These are phyloP conservation scores for Aureobasidium sp. DNA, from an alignment of 2,329 filamentous ascomycete species.

Conservation along the genomic window DNA sequence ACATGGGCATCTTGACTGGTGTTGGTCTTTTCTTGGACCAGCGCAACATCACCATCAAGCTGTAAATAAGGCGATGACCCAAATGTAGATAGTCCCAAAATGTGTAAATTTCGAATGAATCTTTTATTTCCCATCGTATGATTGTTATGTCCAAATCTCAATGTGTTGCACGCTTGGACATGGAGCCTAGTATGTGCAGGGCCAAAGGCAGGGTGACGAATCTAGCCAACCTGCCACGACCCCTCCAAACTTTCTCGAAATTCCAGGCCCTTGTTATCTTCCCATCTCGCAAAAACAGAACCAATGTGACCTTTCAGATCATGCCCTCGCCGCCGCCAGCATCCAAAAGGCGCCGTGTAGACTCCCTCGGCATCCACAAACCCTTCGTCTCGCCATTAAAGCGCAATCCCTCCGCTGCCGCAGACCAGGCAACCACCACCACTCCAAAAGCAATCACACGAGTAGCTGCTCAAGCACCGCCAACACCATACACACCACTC, in stretches of 20 bases:
- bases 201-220: not conserved
- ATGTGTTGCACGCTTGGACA: too few species aligned
- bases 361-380: constrained; percentile 53
- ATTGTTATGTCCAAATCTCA: too few species aligned
- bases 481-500: constrained; percentile 15
- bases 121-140: too few species aligned
- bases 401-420: constrained; percentile 21
- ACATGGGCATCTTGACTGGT: constrained; percentile 60
- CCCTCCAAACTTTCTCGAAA: not conserved
- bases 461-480: not conserved
- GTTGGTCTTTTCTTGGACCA: constrained; percentile 61
- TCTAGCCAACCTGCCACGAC: not conserved
- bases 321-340: constrained; percentile 13
- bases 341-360: constrained; percentile 57
- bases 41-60: constrained; percentile 62
- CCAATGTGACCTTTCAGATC: not conserved
- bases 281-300: not conserved
- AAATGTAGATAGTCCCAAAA: not conserved
- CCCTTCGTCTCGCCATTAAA: constrained; percentile 67
- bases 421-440: not conserved
- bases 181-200: too few species aligned
- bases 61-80: constrained; percentile 38
- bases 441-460: not conserved
- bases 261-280: not conserved
- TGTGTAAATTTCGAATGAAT: not conserved